A percentile compares a stretch with the other conserved stretches of the same genome.
Evolutionary conservation across 129 eudicot genomes (phyloP).

Genomic region (Solidago caesia): DNA sequence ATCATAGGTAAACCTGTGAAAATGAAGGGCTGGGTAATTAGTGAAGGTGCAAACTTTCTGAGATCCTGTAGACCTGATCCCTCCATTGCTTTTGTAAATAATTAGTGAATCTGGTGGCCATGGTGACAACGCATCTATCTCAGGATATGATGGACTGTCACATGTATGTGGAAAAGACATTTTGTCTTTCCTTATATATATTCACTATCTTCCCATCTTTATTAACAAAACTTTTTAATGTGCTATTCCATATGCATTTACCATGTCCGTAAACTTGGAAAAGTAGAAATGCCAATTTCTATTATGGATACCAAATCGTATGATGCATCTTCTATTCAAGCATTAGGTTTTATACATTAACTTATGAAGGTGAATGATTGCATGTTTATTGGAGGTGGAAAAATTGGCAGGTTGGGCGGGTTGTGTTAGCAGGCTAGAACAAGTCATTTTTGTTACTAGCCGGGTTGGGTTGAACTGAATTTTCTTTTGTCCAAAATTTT

Average conservation of each 20-base stretch:
- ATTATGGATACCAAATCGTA: neutral
- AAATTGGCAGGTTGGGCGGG: neutral
- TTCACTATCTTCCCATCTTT: neutral
- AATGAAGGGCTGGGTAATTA: no score
- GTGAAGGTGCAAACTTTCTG: conserved; percentile 64
- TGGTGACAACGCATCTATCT: conserved; percentile 36
- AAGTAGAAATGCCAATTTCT: neutral
- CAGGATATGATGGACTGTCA: conserved; percentile 50
- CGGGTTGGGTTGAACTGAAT: neutral
- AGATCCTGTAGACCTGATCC: conserved; percentile 80
- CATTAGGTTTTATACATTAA: neutral
- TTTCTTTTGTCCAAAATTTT: neutral
- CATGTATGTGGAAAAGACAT: conserved; percentile 42
- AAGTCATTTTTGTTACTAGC: neutral
- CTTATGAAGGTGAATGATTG: neutral
- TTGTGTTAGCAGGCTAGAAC: neutral
- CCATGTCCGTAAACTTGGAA: neutral
- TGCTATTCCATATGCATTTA: neutral
- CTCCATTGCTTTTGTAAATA: conserved; percentile 69
- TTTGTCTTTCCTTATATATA: neutral
- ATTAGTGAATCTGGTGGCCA: conserved; percentile 49
- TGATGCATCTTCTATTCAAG: neutral
- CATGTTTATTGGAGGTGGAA: conserved; percentile 8
- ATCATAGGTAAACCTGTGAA: no score
- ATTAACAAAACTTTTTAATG: neutral